A percentile compares a stretch with the other conserved stretches of the same genome.
phyloP scores from a whole-genome alignment of 1,284 basidiomycete genomes.

The Mycena sp. region DNA sequence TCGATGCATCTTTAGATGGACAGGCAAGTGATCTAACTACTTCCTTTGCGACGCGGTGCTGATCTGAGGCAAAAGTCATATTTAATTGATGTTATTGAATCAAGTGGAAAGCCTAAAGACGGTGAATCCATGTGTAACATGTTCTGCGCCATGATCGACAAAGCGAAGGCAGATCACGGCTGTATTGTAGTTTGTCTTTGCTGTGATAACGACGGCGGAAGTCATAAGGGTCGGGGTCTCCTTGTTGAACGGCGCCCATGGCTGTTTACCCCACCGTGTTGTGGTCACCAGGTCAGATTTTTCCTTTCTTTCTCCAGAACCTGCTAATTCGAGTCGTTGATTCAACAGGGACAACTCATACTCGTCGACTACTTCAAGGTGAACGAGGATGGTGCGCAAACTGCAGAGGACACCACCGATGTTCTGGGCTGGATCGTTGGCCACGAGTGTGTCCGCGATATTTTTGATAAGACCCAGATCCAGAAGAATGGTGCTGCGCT shows the following conservation, averaged over 20 bases:
- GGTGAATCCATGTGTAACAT: constrained; percentile 18
- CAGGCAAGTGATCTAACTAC: neutral
- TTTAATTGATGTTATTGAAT: constrained; percentile 14
- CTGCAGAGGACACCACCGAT: constrained; percentile 5
- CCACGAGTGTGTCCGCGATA: constrained; percentile 11
- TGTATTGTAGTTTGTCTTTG: constrained; percentile 16
- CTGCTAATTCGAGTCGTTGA: neutral
- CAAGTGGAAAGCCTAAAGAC: constrained; percentile 18
- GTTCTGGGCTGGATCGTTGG: constrained; percentile 12
- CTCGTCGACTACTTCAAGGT: constrained; percentile 23
- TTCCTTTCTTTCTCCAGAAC: neutral
- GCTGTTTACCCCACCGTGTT: constrained; percentile 15
- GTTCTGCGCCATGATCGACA: constrained; percentile 24
- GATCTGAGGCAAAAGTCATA: neutral
- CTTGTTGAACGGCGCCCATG: constrained; percentile 1
- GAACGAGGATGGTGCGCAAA: neutral
- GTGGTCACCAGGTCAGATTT: constrained; percentile 22
- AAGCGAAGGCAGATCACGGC: neutral
- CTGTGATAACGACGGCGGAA: constrained; percentile 28
- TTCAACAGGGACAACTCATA: constrained; percentile 6
- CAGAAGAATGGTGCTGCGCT: neutral
- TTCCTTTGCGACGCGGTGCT: neutral
- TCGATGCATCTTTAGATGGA: neutral
- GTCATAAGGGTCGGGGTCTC: constrained; percentile 15
- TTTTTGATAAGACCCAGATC: constrained; percentile 14